Percentiles rank a stretch among this genome's conserved stretches.
These are phyloP conservation scores for Spergularia azorica DNA, from an alignment of 179 eudicot genomes.

Conservation along the genomic window DNA sequence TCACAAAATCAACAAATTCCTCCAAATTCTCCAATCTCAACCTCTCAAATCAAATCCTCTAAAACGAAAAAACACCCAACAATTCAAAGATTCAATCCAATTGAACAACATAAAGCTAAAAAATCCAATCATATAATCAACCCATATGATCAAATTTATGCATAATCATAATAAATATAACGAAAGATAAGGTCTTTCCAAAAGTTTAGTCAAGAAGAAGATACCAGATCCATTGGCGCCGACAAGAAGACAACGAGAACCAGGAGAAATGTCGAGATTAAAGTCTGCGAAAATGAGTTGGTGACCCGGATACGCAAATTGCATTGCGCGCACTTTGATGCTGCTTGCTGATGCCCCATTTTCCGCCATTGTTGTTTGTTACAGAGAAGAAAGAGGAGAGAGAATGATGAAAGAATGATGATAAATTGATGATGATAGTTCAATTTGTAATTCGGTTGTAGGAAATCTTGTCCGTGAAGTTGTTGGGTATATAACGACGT, in stretches of 20 bases:
- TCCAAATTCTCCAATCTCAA: too few relatives aligned
- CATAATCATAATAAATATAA: neutral
- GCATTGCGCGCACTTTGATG: constrained; percentile 80
- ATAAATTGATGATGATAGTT: too few relatives aligned
- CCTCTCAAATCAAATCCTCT: too few relatives aligned
- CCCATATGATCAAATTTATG: neutral
- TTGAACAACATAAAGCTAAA: neutral
- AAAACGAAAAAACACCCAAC: too few relatives aligned
- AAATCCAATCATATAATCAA: neutral
- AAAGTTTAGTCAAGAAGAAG: neutral
- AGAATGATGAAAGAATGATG: too few relatives aligned
- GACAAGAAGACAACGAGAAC: constrained; percentile 94
- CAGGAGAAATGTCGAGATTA: constrained; percentile 56
- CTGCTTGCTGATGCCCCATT: constrained; percentile 6
- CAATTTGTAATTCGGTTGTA: too few relatives aligned
- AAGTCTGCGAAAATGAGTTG: constrained; percentile 68
- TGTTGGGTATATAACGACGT: too few relatives aligned
- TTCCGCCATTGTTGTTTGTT: constrained; percentile 29
- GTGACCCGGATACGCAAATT: constrained; percentile 68
- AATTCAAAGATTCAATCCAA: neutral
- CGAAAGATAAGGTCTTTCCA: neutral
- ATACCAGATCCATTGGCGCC: constrained; percentile 97
- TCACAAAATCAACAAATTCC: too few relatives aligned
- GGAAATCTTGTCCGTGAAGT: too few relatives aligned
- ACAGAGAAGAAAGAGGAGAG: neutral